Base-by-base conservation (phyloP, 2,329 filamentous ascomycete genomes). In the Gliomastix tumulicola region DNA sequence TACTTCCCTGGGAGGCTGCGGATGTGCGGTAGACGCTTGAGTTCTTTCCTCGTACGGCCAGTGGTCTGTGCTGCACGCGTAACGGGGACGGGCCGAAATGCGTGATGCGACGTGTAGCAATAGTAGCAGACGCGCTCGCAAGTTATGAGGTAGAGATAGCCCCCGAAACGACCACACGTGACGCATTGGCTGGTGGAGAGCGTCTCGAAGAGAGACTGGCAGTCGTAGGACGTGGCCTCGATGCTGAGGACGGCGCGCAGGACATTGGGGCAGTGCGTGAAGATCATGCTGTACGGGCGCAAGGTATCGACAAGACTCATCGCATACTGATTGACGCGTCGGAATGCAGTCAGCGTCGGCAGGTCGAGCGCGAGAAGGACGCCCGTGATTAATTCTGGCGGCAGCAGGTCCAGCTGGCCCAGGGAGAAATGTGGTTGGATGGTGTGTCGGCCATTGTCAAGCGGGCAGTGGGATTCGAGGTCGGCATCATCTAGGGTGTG, bases 51-150 rank as follows among this genome's bases (percentile, higher is more conserved):
- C 7, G 17, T 13, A 5, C 39, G 9, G 8, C 22, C n/a, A 18
- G 16, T 25, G 8, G 6, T 7, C 11, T n/a, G 27, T 3, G 34
- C 11, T 20, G 41, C 36, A n/a, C 17, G 30, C 13, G 15, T 18
- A 22, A 36, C 30, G 5, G 42, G 34, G 12, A 57, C 21, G 21
- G 60, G 57, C 30, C 57, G 48, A 38, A 57, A 64, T 32, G 43
- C 40, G 2, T 30, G 19, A 4, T 51, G 36, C n/a, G 37, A 34
- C 21, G 51, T 49, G 40, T 62, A 57, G 47, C 61, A 64, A 13
- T 53, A 41, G 39, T 53, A 62, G 46, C 63, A 68, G 34, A 65
- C 57, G 3, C 62, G 57, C 21, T 44, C 44, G 43, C 57, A 62
- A 32, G 49, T 55, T 30, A 65, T 46, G 16, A 65, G 51, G 42